These are phyloP conservation scores for Daldinia childiae DNA, from an alignment of 495 filamentous ascomycete genomes.

Conservation along the genomic window DNA sequence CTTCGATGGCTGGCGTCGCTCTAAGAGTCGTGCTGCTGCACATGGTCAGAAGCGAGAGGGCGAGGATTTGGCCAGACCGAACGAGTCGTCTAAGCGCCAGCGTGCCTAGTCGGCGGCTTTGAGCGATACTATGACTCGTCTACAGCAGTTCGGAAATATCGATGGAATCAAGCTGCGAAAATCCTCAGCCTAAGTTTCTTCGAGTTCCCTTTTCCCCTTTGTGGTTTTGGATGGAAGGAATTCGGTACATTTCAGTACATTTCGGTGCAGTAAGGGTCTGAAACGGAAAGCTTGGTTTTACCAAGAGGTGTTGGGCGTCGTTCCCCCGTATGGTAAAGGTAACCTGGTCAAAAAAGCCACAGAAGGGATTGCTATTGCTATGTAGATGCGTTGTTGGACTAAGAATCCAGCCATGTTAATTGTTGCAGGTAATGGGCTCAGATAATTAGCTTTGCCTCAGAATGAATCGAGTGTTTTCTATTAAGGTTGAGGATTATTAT, in stretches of 20 bases:
- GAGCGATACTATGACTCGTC: constrained; percentile 2
- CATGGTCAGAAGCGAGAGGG: constrained; percentile 58
- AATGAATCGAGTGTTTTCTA: constrained; percentile 28
- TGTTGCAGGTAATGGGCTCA: constrained; percentile 11
- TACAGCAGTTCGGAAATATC: constrained; percentile 10
- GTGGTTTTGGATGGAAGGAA: constrained; percentile 17
- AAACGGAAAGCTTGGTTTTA: constrained; percentile 27
- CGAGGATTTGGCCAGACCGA: constrained; percentile 47
- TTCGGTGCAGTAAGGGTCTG: constrained; percentile 14
- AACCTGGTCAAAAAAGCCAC: constrained; percentile 1
- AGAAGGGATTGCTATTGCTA: not conserved
- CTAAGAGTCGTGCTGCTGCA: constrained; percentile 57
- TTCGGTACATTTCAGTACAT: not conserved
- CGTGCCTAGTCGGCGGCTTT: constrained; percentile 46
- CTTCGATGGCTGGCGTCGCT: constrained; percentile 72
- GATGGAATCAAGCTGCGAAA: constrained; percentile 3
- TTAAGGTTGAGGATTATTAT: not conserved
- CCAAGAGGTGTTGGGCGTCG: constrained; percentile 25
- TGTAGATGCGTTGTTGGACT: not conserved
- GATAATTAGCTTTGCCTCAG: constrained; percentile 25
- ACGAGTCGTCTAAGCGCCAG: constrained; percentile 48
- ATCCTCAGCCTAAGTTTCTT: not conserved
- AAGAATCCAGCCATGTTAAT: constrained; percentile 14
- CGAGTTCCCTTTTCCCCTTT: constrained; percentile 11
- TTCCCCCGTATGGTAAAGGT: not conserved